Percentiles rank a stretch among this genome's conserved stretches.
Evolutionary conservation across 805 yeast genomes (phyloP).

Genomic region (Metschnikowia bowlesiae): DNA sequence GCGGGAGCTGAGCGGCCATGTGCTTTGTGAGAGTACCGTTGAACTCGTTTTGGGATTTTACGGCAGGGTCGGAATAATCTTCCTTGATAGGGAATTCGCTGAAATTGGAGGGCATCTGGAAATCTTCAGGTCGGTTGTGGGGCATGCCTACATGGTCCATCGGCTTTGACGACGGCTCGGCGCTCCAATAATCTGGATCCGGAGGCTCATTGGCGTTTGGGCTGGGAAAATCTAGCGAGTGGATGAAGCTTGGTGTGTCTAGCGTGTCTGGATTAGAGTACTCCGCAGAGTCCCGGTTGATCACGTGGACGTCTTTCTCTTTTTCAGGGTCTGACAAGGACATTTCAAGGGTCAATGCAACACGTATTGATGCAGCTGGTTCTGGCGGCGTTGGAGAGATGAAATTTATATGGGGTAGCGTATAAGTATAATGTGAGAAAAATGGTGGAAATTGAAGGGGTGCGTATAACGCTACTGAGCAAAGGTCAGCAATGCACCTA

Average conservation of each 20-base stretch:
- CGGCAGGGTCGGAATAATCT: not conserved
- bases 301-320: slow-evolving; percentile 16
- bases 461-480: slow-evolving; percentile 4
- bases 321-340: slow-evolving; percentile 8
- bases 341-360: slow-evolving; percentile 6
- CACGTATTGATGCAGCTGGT: not conserved
- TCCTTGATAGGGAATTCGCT: slow-evolving; percentile 6
- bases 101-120: not conserved
- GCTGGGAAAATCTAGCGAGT: slow-evolving; percentile 15
- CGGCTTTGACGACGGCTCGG: not conserved
- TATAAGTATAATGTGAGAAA: not conserved
- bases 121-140: not conserved
- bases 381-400: not conserved
- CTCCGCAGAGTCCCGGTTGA: slow-evolving; percentile 12
- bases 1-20: slow-evolving; percentile 10
- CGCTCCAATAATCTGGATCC: slow-evolving; percentile 5
- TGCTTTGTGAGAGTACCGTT: slow-evolving; percentile 13
- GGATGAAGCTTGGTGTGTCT: slow-evolving; percentile 17
- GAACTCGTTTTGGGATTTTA: not conserved
- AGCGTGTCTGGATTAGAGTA: slow-evolving; percentile 8
- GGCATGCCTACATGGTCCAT: not conserved
- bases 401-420: not conserved
- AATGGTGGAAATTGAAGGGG: slow-evolving; percentile 1
- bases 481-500: not conserved
- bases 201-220: slow-evolving; percentile 5